Conservation (phyloP, 108 stramenopile genomes). For the Parmales sp. region DNA sequence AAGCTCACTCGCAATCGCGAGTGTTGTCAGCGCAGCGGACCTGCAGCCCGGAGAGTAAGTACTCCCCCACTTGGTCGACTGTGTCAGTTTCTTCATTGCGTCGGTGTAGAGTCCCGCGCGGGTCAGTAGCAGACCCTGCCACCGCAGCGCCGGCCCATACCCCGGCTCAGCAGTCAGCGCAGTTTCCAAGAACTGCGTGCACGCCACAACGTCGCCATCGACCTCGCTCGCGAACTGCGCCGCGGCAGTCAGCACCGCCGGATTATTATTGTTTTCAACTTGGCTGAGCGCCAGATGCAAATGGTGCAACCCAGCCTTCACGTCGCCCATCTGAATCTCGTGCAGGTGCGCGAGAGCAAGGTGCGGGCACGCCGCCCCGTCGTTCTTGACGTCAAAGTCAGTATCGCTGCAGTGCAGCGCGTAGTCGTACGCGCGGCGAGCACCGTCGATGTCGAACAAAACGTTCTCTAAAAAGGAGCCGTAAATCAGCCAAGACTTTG, state of each 20-base stretch:
- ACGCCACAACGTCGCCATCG: not conserved
- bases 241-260: not conserved
- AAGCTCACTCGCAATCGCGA: not conserved
- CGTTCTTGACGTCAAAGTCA: too few species aligned
- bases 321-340: not conserved
- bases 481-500: not conserved
- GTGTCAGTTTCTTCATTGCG: not conserved
- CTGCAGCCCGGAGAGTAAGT: not conserved
- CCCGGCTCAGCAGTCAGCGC: not conserved
- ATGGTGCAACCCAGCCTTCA: not conserved
- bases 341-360: not conserved
- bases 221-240: slow-evolving; percentile 1
- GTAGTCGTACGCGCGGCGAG: not conserved
- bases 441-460: not conserved
- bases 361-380: not conserved
- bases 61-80: not conserved
- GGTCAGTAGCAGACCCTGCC: not conserved
- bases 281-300: not conserved
- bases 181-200: not conserved
- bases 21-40: not conserved
- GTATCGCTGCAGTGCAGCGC: too few species aligned
- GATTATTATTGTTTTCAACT: not conserved
- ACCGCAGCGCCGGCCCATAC: not conserved
- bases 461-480: not conserved
- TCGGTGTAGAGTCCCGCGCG: not conserved